Evolutionary conservation across 169 alveolate genomes (phyloP).

Genomic region (Ichthyophthirius multifiliis): DNA sequence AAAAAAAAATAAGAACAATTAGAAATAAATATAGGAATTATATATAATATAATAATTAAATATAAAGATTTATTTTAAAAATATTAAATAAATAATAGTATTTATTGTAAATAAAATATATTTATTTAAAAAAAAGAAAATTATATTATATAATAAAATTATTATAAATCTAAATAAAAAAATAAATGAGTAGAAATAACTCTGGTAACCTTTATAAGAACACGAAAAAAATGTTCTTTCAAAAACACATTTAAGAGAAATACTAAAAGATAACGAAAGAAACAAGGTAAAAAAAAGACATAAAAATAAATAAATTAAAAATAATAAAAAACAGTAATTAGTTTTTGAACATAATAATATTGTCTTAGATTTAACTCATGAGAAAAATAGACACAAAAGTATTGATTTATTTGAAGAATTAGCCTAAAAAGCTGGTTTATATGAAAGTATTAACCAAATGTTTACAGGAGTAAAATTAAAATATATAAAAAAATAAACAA

Average conservation of each 20-base stretch:
- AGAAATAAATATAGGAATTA: too few species aligned
- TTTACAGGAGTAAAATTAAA: conserved; percentile 69
- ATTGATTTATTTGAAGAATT: conserved; percentile 49
- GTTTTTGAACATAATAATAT: conserved; percentile 55
- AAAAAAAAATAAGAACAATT: too few species aligned
- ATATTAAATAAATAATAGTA: too few species aligned
- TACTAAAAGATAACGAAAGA: conserved; percentile 57
- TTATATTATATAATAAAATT: too few species aligned
- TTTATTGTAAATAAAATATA: too few species aligned
- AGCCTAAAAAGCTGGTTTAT: conserved; percentile 55
- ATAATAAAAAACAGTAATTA: neutral
- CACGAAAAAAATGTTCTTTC: neutral
- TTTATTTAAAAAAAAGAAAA: too few species aligned
- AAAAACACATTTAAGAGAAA: conserved; percentile 61
- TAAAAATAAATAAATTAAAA: neutral
- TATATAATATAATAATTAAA: too few species aligned
- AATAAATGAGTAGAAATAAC: neutral
- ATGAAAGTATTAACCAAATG: conserved; percentile 52
- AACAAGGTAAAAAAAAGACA: conserved; percentile 20
- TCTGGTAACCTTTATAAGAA: neutral
- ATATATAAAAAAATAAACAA: neutral
- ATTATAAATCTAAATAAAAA: too few species aligned
- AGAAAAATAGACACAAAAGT: conserved; percentile 61
- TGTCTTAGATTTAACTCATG: conserved; percentile 78
- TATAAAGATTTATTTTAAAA: too few species aligned